Evolutionary conservation across 805 yeast genomes (phyloP).

Genomic region (Schwanniomyces yamadae): DNA sequence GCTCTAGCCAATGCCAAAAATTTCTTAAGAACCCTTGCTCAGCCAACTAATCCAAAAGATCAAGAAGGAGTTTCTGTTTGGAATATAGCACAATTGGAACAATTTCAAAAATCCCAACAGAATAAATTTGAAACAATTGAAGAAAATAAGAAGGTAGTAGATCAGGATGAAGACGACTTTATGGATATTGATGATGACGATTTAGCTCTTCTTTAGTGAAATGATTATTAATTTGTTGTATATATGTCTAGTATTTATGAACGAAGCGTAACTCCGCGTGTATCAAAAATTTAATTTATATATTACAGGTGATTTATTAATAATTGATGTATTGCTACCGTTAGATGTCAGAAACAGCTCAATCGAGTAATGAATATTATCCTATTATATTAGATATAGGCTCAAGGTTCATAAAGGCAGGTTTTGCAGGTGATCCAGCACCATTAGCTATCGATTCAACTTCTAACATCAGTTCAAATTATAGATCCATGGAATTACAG

Average conservation of each 20-base stretch:
- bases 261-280: neutral
- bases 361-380: constrained; percentile 11
- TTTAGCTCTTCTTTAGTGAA: constrained; percentile 28
- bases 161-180: constrained; percentile 34
- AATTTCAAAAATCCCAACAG: constrained; percentile 54
- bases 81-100: constrained; percentile 68
- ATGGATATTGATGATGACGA: constrained; percentile 50
- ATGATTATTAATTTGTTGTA: neutral
- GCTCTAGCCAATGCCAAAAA: constrained; percentile 93
- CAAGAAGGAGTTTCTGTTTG: constrained; percentile 95
- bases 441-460: constrained; percentile 13
- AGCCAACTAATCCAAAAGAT: constrained; percentile 84
- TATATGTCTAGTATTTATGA: neutral
- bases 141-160: constrained; percentile 18
- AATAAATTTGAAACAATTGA: constrained; percentile 12
- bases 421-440: constrained; percentile 24
- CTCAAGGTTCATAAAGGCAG: constrained; percentile 19
- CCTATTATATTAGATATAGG: constrained; percentile 19
- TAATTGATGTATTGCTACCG: neutral
- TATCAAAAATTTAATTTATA: neutral
- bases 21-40: constrained; percentile 90
- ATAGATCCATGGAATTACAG: neutral
- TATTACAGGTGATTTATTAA: neutral
- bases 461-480: neutral
- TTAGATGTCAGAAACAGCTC: constrained; percentile 1